Conservation (phyloP, 2,329 filamentous ascomycete genomes). For the Coleophoma eucalyptorum region DNA sequence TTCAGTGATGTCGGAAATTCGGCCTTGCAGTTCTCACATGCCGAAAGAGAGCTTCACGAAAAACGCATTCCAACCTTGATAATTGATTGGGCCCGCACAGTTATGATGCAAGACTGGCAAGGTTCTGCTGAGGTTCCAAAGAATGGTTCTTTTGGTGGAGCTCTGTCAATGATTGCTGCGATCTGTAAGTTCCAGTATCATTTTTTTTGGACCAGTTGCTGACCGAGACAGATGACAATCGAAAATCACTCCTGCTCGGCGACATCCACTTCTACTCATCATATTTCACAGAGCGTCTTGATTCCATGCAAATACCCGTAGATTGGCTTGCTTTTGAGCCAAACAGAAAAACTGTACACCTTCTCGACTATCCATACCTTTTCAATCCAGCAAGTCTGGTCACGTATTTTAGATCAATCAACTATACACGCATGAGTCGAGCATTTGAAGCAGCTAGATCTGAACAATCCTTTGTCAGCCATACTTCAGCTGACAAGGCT, state of each 20-base stretch:
- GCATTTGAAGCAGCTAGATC: conserved; percentile 68
- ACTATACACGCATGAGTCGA: conserved; percentile 81
- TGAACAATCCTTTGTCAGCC: conserved; percentile 50
- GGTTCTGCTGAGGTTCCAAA: conserved; percentile 66
- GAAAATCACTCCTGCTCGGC: conserved; percentile 59
- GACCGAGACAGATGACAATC: conserved; percentile 49
- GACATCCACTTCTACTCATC: conserved; percentile 71
- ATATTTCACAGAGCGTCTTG: conserved; percentile 72
- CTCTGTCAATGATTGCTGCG: conserved; percentile 67
- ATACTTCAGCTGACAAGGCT: conserved; percentile 46
- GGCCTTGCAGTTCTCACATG: conserved; percentile 42
- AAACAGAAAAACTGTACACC: conserved; percentile 63
- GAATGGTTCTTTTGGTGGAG: conserved; percentile 71
- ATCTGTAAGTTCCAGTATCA: conserved; percentile 61
- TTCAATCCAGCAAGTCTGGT: conserved; percentile 72
- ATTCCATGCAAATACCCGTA: conserved; percentile 69
- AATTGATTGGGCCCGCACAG: conserved; percentile 69
- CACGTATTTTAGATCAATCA: conserved; percentile 83
- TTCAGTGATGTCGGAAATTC: conserved; percentile 24
- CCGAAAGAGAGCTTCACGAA: conserved; percentile 52
- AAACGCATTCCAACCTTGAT: conserved; percentile 52
- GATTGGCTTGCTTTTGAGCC: conserved; percentile 63
- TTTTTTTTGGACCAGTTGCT: neutral
- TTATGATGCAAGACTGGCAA: conserved; percentile 79
- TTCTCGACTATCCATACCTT: conserved; percentile 77